These are phyloP conservation scores for Cicer judaicum DNA, from an alignment of 306 rosid genomes.

Conservation along the genomic window DNA sequence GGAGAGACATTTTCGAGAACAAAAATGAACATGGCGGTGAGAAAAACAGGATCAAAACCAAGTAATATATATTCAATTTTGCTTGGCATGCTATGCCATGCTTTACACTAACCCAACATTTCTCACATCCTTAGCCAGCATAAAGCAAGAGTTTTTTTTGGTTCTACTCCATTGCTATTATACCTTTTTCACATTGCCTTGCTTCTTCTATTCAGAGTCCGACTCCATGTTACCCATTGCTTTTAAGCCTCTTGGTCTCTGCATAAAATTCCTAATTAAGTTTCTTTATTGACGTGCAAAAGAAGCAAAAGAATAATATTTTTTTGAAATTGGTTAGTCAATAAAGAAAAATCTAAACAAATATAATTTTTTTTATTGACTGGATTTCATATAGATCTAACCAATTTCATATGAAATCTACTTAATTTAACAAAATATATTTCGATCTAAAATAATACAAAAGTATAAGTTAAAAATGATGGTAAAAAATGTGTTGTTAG, in stretches of 20 bases:
- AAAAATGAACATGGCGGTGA: constrained; percentile 11
- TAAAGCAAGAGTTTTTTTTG: constrained; percentile 30
- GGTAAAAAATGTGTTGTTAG: too few relatives aligned
- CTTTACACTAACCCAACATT: constrained; percentile 49
- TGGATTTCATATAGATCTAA: too few relatives aligned
- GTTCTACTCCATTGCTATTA: background rate
- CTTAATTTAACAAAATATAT: too few relatives aligned
- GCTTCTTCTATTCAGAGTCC: constrained; percentile 68
- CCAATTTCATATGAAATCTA: too few relatives aligned
- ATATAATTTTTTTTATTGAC: too few relatives aligned
- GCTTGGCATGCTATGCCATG: constrained; percentile 34
- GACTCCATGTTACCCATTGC: constrained; percentile 93
- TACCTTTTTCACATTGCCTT: constrained; percentile 25
- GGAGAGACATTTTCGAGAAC: background rate
- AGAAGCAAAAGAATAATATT: background rate
- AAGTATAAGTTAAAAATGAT: too few relatives aligned
- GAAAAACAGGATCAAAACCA: constrained; percentile 35
- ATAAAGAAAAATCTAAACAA: too few relatives aligned
- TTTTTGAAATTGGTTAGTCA: too few relatives aligned
- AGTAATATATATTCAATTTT: constrained; percentile 33
- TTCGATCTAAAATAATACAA: too few relatives aligned
- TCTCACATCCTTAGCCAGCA: constrained; percentile 34
- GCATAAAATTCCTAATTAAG: constrained; percentile 40
- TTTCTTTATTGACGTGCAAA: constrained; percentile 23
- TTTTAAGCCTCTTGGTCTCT: constrained; percentile 93